Evolutionary conservation across 73 alveolate genomes (phyloP).

Genomic region (Durusdinium trenchii): DNA sequence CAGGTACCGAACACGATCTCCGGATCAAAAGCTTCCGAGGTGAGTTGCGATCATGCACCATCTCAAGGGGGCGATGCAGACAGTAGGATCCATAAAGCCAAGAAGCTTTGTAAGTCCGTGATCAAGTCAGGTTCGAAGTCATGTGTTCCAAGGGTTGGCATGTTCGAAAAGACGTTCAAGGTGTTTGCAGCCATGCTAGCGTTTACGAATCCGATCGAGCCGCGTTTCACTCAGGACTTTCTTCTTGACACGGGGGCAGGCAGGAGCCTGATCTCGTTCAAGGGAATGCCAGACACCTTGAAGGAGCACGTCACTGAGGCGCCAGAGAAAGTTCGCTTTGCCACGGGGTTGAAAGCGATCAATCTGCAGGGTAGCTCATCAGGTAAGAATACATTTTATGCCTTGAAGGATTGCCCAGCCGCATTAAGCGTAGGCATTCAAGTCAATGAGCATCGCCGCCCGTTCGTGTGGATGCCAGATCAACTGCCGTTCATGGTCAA

Average conservation of each 20-base stretch:
- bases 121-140: neutral
- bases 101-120: neutral
- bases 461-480: slow-evolving; percentile 47
- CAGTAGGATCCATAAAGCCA: no score
- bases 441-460: slow-evolving; percentile 37
- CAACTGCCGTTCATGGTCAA: slow-evolving; percentile 31
- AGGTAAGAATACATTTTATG: slow-evolving; percentile 7
- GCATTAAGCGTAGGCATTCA: slow-evolving; percentile 25
- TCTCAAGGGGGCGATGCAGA: no score
- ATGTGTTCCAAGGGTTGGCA: neutral
- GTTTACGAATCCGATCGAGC: neutral
- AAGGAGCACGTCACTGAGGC: neutral
- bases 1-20: no score
- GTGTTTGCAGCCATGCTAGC: neutral
- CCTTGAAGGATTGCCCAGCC: slow-evolving; percentile 38
- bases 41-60: no score
- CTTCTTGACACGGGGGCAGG: slow-evolving; percentile 67
- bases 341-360: slow-evolving; percentile 41
- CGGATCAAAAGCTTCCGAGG: no score
- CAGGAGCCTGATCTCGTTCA: neutral
- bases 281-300: neutral
- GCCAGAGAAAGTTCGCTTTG: slow-evolving; percentile 25
- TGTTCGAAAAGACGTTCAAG: neutral
- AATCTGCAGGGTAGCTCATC: neutral
- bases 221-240: neutral